Evolutionary conservation across 768 basidiomycete genomes (phyloP).

Genomic region (Suillus weaverae): DNA sequence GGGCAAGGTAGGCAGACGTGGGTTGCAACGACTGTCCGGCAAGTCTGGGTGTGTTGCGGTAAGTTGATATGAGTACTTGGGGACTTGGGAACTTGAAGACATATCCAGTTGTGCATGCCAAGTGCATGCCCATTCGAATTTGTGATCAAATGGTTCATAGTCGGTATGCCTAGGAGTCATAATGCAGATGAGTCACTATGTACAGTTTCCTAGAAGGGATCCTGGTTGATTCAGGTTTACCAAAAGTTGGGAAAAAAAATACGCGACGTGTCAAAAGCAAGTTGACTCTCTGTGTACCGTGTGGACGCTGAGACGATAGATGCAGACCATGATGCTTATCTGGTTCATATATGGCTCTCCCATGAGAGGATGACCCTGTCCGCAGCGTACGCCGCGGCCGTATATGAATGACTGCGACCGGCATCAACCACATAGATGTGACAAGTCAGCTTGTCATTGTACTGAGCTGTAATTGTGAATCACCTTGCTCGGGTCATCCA

Average conservation of each 20-base stretch:
- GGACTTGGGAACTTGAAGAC: not conserved
- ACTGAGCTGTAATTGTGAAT: not conserved
- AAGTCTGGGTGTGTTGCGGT: not conserved
- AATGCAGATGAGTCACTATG: not conserved
- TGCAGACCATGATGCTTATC: not conserved
- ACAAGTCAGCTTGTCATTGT: not conserved
- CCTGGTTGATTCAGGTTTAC: not conserved
- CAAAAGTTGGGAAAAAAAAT: not conserved
- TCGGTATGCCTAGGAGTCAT: not conserved
- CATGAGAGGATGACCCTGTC: not conserved
- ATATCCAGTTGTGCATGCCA: not conserved
- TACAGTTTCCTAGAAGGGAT: not conserved
- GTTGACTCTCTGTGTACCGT: not conserved
- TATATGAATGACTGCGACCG: not conserved
- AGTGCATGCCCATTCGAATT: not conserved
- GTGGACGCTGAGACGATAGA: not conserved
- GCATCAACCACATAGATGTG: not conserved
- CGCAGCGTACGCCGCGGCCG: not conserved
- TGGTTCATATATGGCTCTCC: not conserved
- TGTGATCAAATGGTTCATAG: not conserved
- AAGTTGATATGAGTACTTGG: not conserved
- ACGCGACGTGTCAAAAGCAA: not conserved
- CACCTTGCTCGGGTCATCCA: not conserved
- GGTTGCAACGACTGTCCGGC: not conserved
- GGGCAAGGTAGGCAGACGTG: not conserved